Conservation (phyloP, 768 basidiomycete species). For the Austroboletus festivus region DNA sequence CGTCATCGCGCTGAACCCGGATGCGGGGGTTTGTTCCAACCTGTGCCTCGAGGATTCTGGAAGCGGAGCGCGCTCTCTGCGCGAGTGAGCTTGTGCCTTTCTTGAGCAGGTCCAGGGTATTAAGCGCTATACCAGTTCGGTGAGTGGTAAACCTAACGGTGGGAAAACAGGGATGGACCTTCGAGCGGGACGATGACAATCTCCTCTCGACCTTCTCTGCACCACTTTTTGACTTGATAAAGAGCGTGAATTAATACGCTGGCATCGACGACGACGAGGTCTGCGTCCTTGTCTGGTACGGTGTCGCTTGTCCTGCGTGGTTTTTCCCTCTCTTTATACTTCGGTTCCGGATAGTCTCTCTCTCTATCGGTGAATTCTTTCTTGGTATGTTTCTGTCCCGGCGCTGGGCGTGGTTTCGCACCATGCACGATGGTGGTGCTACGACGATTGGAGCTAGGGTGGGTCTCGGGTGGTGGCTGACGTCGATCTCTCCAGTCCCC, state of each 20-base stretch:
- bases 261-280: slow-evolving; percentile 75
- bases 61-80: slow-evolving; percentile 80
- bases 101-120: slow-evolving; percentile 89
- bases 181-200: slow-evolving; percentile 83
- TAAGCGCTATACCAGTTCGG: slow-evolving; percentile 55
- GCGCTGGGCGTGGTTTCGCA: slow-evolving; percentile 22
- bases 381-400: slow-evolving; percentile 22
- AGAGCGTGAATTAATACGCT: slow-evolving; percentile 79
- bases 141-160: slow-evolving; percentile 6
- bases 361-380: slow-evolving; percentile 21
- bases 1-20: slow-evolving; percentile 77
- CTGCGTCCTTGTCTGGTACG: slow-evolving; percentile 56
- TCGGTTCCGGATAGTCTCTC: slow-evolving; percentile 21
- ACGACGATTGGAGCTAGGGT: slow-evolving; percentile 21
- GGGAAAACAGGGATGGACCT: slow-evolving; percentile 47
- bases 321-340: slow-evolving; percentile 15
- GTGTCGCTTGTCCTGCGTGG: slow-evolving; percentile 25
- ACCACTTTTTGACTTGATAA: slow-evolving; percentile 79
- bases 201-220: slow-evolving; percentile 72
- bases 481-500: slow-evolving; percentile 62
- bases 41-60: slow-evolving; percentile 84
- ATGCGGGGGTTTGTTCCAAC: slow-evolving; percentile 82
- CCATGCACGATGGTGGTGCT: slow-evolving; percentile 6
- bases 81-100: slow-evolving; percentile 80
- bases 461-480: slow-evolving; percentile 24